Base-by-base conservation (phyloP, 352 stramenopile genomes). In the Globisporangium ultimum region DNA sequence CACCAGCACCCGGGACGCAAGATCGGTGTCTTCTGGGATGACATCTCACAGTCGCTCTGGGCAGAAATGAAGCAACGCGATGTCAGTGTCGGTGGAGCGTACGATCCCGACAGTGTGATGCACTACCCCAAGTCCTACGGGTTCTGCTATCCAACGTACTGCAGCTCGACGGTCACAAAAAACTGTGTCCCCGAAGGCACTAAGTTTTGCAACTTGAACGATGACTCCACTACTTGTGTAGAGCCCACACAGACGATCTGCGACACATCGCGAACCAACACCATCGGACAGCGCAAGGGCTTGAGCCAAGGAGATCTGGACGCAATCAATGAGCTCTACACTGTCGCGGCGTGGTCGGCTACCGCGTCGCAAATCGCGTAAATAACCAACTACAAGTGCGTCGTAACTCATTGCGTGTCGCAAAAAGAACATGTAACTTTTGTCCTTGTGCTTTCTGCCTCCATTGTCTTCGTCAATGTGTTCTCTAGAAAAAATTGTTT, bases 121-220 rank as follows among this genome's bases (percentile, higher is more conserved):
- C 84, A 93, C 68, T 93, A 93, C 66, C 80, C 83, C 6, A 78
- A 80, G 63, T 63, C 68, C 18, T 90, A 90, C 66, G 84, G 80
- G 50, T 88, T 93, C 55, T 93, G 84, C 67, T 88, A 80, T 60
- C 81, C 74, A 0, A 74, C 59, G 21, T 74, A 74, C 55, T 89
- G 80, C 64, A 73, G 65, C 34, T 62, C 53, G 8, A 75, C 67
- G 18, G 60, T 72, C 22, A 70, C 42, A 28, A 74, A 66, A n/a
- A 49, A 81, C 57, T 91, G 82, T 48, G 79, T 91, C 8, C 40
- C 69, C 2, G 24, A 61, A 5, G 75, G 68, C 48, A 86, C 78
- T 13, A 79, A 62, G 50, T 91, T 91, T 60, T 93, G 84, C 55
- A 79, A 87, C 43, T 61, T 93, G 42, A 89, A 91, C 61, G 79